Conservation (phyloP, 148 eudicot genomes). For the Nepenthes gracilis region DNA sequence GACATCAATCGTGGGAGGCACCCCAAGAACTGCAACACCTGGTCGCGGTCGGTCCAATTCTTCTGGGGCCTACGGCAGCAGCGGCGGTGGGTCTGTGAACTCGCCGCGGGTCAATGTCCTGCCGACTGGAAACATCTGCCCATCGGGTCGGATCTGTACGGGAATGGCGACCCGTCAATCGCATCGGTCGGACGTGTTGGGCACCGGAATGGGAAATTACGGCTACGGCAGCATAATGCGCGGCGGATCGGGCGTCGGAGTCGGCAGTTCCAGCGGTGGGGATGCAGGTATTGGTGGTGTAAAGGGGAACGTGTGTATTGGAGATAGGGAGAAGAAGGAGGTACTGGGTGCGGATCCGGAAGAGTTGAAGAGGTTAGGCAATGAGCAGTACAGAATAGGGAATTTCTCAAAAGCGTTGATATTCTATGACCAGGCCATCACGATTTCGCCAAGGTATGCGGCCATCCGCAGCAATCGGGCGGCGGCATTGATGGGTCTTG, state of each 20-base stretch:
- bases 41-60: conserved; percentile 44
- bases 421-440: conserved; percentile 4
- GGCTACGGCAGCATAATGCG: conserved; percentile 83
- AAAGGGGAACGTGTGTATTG: conserved; percentile 14
- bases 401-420: conserved; percentile 7
- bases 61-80: conserved; percentile 26
- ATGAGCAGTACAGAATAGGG: conserved; percentile 1
- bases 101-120: conserved; percentile 33
- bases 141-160: conserved; percentile 43
- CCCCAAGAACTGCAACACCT: conserved; percentile 9
- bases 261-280: conserved; percentile 8
- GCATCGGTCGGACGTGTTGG: conserved; percentile 36
- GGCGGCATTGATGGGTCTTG: conserved; percentile 57
- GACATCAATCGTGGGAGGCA: neutral
- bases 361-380: conserved; percentile 16
- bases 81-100: conserved; percentile 26
- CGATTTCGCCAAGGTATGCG: neutral
- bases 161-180: conserved; percentile 29
- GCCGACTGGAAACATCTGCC: conserved; percentile 67
- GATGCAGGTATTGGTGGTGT: neutral
- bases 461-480: conserved; percentile 53
- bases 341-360: conserved; percentile 11
- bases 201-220: conserved; percentile 45
- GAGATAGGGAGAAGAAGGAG: conserved; percentile 38
- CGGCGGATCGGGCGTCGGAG: conserved; percentile 9